Base-by-base conservation (phyloP, 2,329 filamentous ascomycete species). In the Pyrenophora tritici-repentis region DNA sequence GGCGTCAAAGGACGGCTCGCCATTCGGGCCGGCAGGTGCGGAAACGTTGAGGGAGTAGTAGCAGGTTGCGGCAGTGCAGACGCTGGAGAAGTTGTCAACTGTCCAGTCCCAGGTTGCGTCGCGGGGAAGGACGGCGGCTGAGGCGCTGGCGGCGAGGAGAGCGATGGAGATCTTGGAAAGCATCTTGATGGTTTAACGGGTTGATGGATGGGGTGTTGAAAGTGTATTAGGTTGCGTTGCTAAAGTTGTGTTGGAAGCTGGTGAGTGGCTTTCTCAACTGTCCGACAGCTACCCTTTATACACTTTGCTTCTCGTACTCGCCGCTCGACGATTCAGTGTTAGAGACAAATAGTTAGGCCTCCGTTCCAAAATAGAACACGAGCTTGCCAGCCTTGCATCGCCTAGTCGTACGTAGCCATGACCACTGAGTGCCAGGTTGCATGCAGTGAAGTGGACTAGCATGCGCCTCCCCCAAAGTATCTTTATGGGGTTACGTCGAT, bases 51-150 rank as follows among this genome's bases (percentile, higher is more conserved):
- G 60, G 34, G 38, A 50, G 46, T 65, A 65, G 39, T 54, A 48
- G 42, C 63, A 66, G 2, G 56, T 58, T 14, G 62, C 56, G 24
- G 61, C 59, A 22, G 46, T 59, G 48, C 62, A 65, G 34, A 49
- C 53, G 39, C 56, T 63, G 32, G 51, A 58, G 50, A 59, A 62
- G 37, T 41, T 37, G 10, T 47, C 42, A 20, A 66, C 45, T 9
- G 38, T n/a, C 59, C 63, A 66, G n/a, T 51, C 44, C 49, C 52
- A 65, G 9, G 46, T 24, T 26, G 31, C 31, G 20, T 12, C 24
- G 14, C 29, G 32, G 7, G 56, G 26, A 5, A 51, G n/a, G 2
- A 51, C 18, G 12, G 42, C 47, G 16, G 54, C 53, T 4, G 50
- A 42, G 20, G 50, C 43, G 17, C 42, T 14, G 26, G 53, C 46